A percentile compares a stretch with the other conserved stretches of the same genome.
Evolutionary conservation across 2,329 filamentous ascomycete genomes (phyloP).

Genomic region (Blastomyces parvus): DNA sequence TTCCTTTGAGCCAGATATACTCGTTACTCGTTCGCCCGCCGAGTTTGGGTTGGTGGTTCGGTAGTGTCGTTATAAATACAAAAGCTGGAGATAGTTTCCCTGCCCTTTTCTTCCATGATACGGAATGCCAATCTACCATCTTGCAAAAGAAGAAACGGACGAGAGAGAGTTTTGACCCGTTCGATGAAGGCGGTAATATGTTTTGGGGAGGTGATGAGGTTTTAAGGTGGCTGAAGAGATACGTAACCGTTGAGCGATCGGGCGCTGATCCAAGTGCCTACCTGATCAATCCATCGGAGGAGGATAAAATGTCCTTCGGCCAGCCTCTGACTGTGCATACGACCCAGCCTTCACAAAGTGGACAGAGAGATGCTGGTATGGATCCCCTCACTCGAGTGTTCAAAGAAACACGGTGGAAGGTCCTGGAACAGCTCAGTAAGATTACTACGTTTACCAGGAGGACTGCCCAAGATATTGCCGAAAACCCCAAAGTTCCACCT

Average conservation of each 20-base stretch:
- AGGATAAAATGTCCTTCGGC: slow-evolving; percentile 76
- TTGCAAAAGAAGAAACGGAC: slow-evolving; percentile 81
- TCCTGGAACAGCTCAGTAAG: slow-evolving; percentile 93
- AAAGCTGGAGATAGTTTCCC: slow-evolving; percentile 86
- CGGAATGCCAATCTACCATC: slow-evolving; percentile 91
- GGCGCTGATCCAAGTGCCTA: slow-evolving; percentile 84
- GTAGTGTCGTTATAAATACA: slow-evolving; percentile 87
- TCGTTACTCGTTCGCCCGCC: slow-evolving; percentile 83
- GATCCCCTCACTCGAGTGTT: slow-evolving; percentile 88
- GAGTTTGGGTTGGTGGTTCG: slow-evolving; percentile 97
- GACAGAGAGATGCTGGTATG: slow-evolving; percentile 60
- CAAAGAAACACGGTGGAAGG: slow-evolving; percentile 91
- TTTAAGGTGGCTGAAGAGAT: slow-evolving; percentile 76
- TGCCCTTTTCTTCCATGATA: slow-evolving; percentile 94
- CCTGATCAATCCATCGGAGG: slow-evolving; percentile 73
- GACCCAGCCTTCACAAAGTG: slow-evolving; percentile 16
- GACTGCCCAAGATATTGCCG: slow-evolving; percentile 82
- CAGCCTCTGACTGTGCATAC: slow-evolving; percentile 34
- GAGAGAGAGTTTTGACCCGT: slow-evolving; percentile 80
- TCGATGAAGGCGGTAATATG: slow-evolving; percentile 66
- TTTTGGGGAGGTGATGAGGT: slow-evolving; percentile 99
- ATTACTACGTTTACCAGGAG: slow-evolving; percentile 92
- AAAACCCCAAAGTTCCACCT: slow-evolving; percentile 83
- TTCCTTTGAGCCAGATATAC: slow-evolving; percentile 84
- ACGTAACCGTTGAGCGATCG: slow-evolving; percentile 73